Evolutionary conservation across 2,329 filamentous ascomycete genomes (phyloP).

Genomic region (Xylariaceae sp.): DNA sequence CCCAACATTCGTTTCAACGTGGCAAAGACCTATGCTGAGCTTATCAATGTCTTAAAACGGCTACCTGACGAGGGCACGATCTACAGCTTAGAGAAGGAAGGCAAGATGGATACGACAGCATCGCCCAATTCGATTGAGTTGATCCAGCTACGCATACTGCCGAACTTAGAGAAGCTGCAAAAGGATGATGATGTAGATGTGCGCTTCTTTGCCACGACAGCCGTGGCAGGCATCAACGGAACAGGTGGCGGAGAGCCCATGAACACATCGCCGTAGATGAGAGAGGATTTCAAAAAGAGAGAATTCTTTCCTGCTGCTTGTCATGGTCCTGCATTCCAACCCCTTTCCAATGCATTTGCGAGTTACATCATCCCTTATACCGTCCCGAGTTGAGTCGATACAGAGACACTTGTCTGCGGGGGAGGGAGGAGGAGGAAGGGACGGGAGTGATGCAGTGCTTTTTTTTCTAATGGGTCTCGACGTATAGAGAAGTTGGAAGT

Average conservation of each 20-base stretch:
- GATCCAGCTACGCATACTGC: slow-evolving; percentile 80
- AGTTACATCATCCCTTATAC: slow-evolving; percentile 20
- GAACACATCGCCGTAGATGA: slow-evolving; percentile 61
- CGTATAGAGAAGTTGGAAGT: slow-evolving; percentile 18
- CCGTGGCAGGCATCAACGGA: slow-evolving; percentile 57
- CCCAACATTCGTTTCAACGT: slow-evolving; percentile 99
- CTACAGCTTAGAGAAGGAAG: slow-evolving; percentile 76
- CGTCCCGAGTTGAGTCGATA: slow-evolving; percentile 21
- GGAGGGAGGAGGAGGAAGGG: not conserved
- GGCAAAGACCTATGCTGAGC: slow-evolving; percentile 88
- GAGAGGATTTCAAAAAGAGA: slow-evolving; percentile 32
- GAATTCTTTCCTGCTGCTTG: slow-evolving; percentile 17
- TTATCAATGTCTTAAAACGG: slow-evolving; percentile 87
- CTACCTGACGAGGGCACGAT: slow-evolving; percentile 86
- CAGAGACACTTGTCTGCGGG: slow-evolving; percentile 15
- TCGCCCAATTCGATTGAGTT: slow-evolving; percentile 71
- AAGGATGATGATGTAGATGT: slow-evolving; percentile 98
- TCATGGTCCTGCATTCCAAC: slow-evolving; percentile 24
- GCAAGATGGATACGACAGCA: slow-evolving; percentile 49
- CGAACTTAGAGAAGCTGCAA: slow-evolving; percentile 90
- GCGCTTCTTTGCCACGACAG: slow-evolving; percentile 92
- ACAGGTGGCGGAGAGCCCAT: slow-evolving; percentile 52
- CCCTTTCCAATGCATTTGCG: slow-evolving; percentile 23
- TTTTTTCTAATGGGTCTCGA: slow-evolving; percentile 14
- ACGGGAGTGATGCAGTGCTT: not conserved